A percentile compares a stretch with the other conserved stretches of the same genome.
Conservation (phyloP, 768 basidiomycete genomes). For the Tulasnella sp. region DNA sequence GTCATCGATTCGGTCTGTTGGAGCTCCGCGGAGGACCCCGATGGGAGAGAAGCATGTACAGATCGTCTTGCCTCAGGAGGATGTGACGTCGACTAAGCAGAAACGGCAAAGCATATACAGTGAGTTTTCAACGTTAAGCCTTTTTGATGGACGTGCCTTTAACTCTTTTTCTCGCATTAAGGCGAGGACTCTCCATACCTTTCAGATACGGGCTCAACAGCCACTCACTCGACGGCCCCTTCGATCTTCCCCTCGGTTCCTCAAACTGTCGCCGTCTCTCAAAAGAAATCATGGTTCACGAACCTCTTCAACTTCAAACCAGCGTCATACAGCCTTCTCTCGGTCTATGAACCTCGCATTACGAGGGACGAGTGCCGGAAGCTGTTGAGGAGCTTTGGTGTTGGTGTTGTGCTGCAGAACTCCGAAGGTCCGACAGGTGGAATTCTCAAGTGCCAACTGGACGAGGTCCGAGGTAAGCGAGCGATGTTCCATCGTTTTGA, state of each 20-base stretch:
- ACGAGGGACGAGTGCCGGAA: slow-evolving; percentile 68
- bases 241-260: slow-evolving; percentile 38
- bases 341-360: slow-evolving; percentile 52
- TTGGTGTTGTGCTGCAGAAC: slow-evolving; percentile 62
- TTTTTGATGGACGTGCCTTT: background rate
- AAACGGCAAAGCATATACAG: slow-evolving; percentile 3
- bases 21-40: slow-evolving; percentile 35
- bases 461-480: slow-evolving; percentile 56
- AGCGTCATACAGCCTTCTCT: slow-evolving; percentile 59
- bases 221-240: background rate
- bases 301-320: slow-evolving; percentile 88
- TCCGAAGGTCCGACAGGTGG: slow-evolving; percentile 52
- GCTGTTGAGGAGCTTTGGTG: slow-evolving; percentile 71
- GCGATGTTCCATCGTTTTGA: background rate
- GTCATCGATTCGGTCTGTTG: slow-evolving; percentile 24
- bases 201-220: slow-evolving; percentile 2
- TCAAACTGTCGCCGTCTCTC: slow-evolving; percentile 46
- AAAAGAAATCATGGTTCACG: slow-evolving; percentile 78
- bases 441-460: slow-evolving; percentile 74
- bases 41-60: slow-evolving; percentile 50
- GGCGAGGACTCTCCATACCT: slow-evolving; percentile 26
- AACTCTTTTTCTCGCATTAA: background rate
- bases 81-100: slow-evolving; percentile 16
- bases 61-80: slow-evolving; percentile 55
- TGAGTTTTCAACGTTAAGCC: background rate